Base-by-base conservation (phyloP, 2,329 filamentous ascomycete genomes). In the Monilinia laxa region DNA sequence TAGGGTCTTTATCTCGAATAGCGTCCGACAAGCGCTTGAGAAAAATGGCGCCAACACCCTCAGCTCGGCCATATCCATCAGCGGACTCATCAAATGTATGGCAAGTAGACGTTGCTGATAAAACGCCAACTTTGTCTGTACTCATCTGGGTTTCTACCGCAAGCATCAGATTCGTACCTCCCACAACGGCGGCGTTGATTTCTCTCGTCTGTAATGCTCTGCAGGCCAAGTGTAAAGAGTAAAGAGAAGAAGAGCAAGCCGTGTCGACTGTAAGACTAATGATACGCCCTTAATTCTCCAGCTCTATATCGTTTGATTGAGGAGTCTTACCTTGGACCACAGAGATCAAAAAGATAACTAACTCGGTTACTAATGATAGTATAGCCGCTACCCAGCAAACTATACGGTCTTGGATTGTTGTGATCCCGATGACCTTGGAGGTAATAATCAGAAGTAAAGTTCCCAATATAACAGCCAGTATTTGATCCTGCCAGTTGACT, bases 271-370 rank as follows among this genome's bases (percentile, higher is more conserved):
- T 80, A 68, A 81, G 75, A 38, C 77, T 78, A 10, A 7, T 23
- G 6, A 12, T 10, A 35, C 11, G n/a, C 28, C 10, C 38, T 65
- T 40, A 40, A 54, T 49, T 47, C 3, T 53, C 12, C 25, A 25
- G 7, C 81, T 82, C 40, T 82, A 85, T 73, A 84, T 87, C 28
- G 83, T 84, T 1, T 84, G 86, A 64, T 86, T 83, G 16, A 87
- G 73, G 0, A 82, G 16, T 4, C 85, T 74, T 86, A 79, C 69
- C 83, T 85, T 83, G 82, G 64, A 11, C 64, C 64, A 31, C 57
- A 53, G 12, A 66, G 57, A 47, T 66, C 59, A 38, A 55, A 62
- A 18, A 52, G n/a, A 62, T 66, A 60, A 10, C 56, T 52, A 6
- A 66, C 56, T 47, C 77, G 71, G 38, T 78, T 78, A 16, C 59